Evolutionary conservation across 768 basidiomycete species (phyloP), one percentile per base, ranked within the genome.

Genomic region (Chiua virens): DNA sequence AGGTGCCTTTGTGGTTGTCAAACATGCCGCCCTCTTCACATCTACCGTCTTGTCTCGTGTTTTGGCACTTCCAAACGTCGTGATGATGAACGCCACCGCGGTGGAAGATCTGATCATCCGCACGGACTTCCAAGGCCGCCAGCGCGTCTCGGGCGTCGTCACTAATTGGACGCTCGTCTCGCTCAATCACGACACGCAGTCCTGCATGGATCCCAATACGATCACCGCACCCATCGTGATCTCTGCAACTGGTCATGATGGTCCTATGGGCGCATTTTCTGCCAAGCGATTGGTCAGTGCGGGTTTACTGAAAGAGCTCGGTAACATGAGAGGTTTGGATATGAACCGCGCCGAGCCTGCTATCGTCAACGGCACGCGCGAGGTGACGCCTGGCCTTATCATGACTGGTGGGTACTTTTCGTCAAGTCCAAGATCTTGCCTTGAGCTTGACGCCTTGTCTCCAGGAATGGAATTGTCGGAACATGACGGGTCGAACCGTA

Each of bases 261-360:
- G 86, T 1, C 83, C 83, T 3, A 88, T 89, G 82, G 88, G 88
- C 39, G 87, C 87, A 4, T 90, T 90, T 72, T 83, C 82, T 13
- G 88, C 88, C 53, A 90, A 89, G 69, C 77, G 88, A 34, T 76
- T 90, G 48, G 86, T 87, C 39, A 86, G 85, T 60, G 79, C 83
- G 36, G 87, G 87, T n/a, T 67, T 89, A 58, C 68, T 82, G 57
- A 85, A 84, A 68, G 81, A 84, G 66, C 76, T 89, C 28, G 87
- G 87, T 8, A 86, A 89, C 65, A 90, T 89, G 88, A 75, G 83
- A 36, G 85, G 86, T 10, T 71, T 90, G 54, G 87, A 89, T 71
- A 90, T 89, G 88, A 85, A 80, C 65, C 81, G 83, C 37, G 83
- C 87, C n/a, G 87, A 89, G 67, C 86, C 87, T 5, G 82, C 81